Base-by-base conservation (phyloP, 257 asterid genomes). In the Lycium ferocissimum region DNA sequence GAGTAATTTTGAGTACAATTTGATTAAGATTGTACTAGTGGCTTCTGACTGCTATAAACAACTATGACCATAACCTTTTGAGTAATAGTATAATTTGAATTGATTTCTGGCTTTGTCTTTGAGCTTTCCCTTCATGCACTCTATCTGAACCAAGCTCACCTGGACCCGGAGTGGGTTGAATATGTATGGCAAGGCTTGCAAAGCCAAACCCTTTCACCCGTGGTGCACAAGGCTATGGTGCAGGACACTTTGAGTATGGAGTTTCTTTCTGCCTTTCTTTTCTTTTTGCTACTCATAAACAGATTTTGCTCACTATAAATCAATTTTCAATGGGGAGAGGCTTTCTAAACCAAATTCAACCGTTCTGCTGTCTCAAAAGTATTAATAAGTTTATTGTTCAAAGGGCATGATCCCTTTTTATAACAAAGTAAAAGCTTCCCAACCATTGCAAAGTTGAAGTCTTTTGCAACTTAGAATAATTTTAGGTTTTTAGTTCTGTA, bases 151-250 rank as follows among this genome's bases (percentile, higher is more conserved):
- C 61, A 67, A 35, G 22, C 81, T 4, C 43, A 20, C 81, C 61
- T 73, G 40, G 20, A 47, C 59, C 40, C 10, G 2, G 63, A 75
- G 12, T 73, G 62, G 62, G 62, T 49, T 75, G 81, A 76, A 12
- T 76, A 76, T 76, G 10, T 20, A 75, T 75, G 81, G n/a, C 61
- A 47, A 75, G 61, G 81, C 45, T 75, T 75, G 59, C 81, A 49
- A 18, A 73, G 81, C 62, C 26, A 17, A 73, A 45, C 17, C 61
- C 43, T 49, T 49, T 76, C 61, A 22, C 45, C 62, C 22, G n/a
- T 22, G 81, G n/a, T 18, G 79, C 56, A 17, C 79, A 40, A 43
- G 79, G 57, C 5, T 18, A 15, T 17, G 15, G 56, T 71, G 56
- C 20, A 71, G 79, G 79, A n/a, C 53, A 70, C 15, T 40, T 70